Conservation (phyloP, 495 filamentous ascomycete species). For the Talaromyces adpressus region DNA sequence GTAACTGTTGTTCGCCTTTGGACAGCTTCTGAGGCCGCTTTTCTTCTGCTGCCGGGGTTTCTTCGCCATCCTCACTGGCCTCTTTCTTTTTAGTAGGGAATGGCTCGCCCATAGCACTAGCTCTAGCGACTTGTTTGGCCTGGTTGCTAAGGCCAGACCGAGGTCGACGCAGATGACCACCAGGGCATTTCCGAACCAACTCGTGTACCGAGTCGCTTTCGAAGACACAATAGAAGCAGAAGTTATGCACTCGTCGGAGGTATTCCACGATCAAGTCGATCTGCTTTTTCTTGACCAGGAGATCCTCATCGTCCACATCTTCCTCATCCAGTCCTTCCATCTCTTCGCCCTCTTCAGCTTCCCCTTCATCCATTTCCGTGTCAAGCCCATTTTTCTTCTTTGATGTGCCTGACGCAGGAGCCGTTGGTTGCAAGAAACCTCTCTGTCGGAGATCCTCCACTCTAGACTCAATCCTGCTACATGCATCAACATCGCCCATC, state of each 20-base stretch:
- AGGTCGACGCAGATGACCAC: conserved; percentile 89
- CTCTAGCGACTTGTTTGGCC: conserved; percentile 77
- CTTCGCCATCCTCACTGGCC: conserved; percentile 52
- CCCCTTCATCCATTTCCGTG: conserved; percentile 61
- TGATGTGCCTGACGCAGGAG: conserved; percentile 42
- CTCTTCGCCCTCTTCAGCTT: conserved; percentile 66
- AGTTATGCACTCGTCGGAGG: conserved; percentile 90
- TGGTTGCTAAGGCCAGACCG: conserved; percentile 71
- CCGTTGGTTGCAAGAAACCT: conserved; percentile 65
- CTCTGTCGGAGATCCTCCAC: conserved; percentile 71
- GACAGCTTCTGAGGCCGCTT: conserved; percentile 60
- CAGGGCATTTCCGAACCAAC: conserved; percentile 89
- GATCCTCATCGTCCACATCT: conserved; percentile 79
- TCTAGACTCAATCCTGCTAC: conserved; percentile 71
- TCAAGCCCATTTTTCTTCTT: conserved; percentile 62
- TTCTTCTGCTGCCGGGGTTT: conserved; percentile 52
- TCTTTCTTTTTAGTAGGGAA: conserved; percentile 78
- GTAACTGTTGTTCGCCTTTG: conserved; percentile 84
- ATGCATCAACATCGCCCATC: conserved; percentile 64
- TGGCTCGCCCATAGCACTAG: conserved; percentile 68
- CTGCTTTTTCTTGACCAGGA: conserved; percentile 91
- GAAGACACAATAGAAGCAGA: conserved; percentile 99
- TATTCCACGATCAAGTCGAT: conserved; percentile 95
- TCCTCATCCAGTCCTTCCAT: conserved; percentile 68
- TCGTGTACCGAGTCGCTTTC: conserved; percentile 97